Percentiles rank a stretch among this genome's conserved stretches.
These are phyloP conservation scores for Hydnum rufescens DNA, from an alignment of 768 basidiomycete genomes.

Conservation along the genomic window DNA sequence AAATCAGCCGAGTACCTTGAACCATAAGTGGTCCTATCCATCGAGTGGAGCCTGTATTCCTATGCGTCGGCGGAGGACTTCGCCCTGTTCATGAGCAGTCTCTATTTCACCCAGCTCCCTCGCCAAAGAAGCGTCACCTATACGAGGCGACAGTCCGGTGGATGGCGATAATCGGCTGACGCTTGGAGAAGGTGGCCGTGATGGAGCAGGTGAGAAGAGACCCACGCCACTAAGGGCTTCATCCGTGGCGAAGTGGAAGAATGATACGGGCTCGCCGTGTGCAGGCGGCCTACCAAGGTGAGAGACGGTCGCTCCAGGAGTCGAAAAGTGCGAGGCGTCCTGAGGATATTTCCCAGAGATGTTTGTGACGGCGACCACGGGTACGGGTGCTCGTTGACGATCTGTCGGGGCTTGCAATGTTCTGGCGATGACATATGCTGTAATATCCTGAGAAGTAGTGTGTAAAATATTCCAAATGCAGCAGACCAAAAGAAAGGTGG, in stretches of 20 bases:
- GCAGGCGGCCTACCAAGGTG: background rate
- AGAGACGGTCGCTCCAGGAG: background rate
- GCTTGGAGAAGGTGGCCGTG: background rate
- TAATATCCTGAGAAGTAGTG: conserved; percentile 36
- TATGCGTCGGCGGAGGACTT: too few species aligned
- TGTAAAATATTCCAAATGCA: too few species aligned
- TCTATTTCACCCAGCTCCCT: too few species aligned
- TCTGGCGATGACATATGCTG: conserved; percentile 64
- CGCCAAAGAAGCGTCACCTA: too few species aligned
- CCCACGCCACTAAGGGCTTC: background rate
- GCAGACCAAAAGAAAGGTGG: too few species aligned
- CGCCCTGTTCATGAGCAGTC: too few species aligned
- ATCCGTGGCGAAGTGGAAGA: background rate
- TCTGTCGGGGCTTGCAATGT: conserved; percentile 27
- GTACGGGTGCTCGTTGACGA: background rate
- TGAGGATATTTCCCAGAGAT: background rate
- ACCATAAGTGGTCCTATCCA: too few species aligned
- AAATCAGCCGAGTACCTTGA: too few species aligned
- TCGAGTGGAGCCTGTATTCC: too few species aligned
- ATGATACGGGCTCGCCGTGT: too few species aligned
- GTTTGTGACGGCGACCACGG: background rate
- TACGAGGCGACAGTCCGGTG: too few species aligned
- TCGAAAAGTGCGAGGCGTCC: background rate
- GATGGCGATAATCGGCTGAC: background rate
- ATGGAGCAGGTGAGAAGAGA: background rate